Base-by-base conservation (phyloP, 2,329 filamentous ascomycete genomes). In the Hypoxylon sp. region DNA sequence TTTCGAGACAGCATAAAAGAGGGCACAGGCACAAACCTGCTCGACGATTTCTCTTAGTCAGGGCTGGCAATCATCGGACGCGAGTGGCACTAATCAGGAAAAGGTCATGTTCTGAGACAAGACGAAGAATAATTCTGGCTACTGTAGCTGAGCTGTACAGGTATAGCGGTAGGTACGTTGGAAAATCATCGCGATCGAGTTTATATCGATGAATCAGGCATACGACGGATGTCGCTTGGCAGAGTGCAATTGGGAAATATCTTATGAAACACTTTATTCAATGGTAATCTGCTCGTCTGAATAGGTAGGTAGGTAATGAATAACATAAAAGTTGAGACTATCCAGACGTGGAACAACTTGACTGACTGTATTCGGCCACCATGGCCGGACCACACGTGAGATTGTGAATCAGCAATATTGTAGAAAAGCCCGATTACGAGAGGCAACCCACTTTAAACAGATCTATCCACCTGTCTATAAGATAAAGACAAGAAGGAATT, bases 1-100 rank as follows among this genome's bases (percentile, higher is more conserved):
- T 32, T 32, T 38, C 8, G 20, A 54, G 48, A 38, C 50, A 53
- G 64, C 64, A 64, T 67, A 64, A 67, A 61, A 59, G 57, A 36
- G 44, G 38, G n/a, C 38, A 48, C 46, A 46, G 38, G 30, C 24
- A 60, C n/a, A 57, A 61, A 56, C 55, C 36, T 58, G 52, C 42
- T 52, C 44, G 40, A 42, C 20, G 14, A 55, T 58, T 50, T 40
- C n/a, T 32, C 32, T 53, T 49, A 60, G 50, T 62, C 53, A 60
- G 46, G 51, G 20, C 38, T 53, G 16, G 28, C 24, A 20, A 26
- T 24, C 30, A 50, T 50, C 57, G 46, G 50, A 38, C 46, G 52
- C 20, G 48, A 49, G 40, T 46, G 24, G 18, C 8, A 44, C 42
- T 28, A 50, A 55, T 54, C 55, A 52, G 33, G 22, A 26, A 56